phyloP scores from a whole-genome alignment of 108 stramenopile genomes.

The Nannochloropsis granulata region DNA sequence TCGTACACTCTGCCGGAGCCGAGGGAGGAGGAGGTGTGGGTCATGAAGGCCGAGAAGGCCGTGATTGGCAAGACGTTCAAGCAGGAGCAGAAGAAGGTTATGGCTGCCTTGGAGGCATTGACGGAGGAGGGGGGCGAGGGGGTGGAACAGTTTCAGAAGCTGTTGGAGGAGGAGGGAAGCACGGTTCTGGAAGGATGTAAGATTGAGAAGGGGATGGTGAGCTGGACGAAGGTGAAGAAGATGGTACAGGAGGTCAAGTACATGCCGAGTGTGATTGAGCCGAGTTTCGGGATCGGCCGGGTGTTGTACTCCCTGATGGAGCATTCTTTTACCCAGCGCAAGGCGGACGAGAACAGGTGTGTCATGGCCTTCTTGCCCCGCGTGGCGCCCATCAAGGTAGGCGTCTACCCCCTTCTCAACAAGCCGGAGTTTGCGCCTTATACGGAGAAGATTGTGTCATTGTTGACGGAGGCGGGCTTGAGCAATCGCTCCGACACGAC shows the following conservation, averaged over 20 bases:
- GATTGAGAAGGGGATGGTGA: conserved; percentile 74
- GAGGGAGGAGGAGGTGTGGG: conserved; percentile 64
- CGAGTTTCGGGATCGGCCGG: conserved; percentile 98
- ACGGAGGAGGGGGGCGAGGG: conserved; percentile 65
- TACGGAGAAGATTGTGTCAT: conserved; percentile 48
- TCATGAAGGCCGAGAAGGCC: conserved; percentile 69
- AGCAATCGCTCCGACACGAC: conserved; percentile 75
- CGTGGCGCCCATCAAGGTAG: conserved; percentile 95
- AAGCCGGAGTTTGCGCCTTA: conserved; percentile 14
- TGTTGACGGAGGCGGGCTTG: conserved; percentile 66
- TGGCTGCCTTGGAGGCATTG: conserved; percentile 71
- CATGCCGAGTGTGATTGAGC: conserved; percentile 97
- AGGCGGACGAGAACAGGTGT: conserved; percentile 77
- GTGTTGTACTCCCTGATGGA: conserved; percentile 93
- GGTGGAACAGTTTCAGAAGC: conserved; percentile 65
- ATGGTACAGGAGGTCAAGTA: conserved; percentile 84
- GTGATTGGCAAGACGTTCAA: conserved; percentile 74
- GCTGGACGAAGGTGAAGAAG: conserved; percentile 65
- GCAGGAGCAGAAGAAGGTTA: conserved; percentile 71
- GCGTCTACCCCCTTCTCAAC: conserved; percentile 53
- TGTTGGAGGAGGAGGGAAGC: conserved; percentile 66
- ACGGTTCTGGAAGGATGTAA: conserved; percentile 62
- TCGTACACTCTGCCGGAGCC: conserved; percentile 52
- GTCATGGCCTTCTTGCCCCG: conserved; percentile 91
- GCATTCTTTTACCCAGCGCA: conserved; percentile 89